Base-by-base conservation (phyloP, 169 alveolate species). In the Cystoisospora suis region DNA sequence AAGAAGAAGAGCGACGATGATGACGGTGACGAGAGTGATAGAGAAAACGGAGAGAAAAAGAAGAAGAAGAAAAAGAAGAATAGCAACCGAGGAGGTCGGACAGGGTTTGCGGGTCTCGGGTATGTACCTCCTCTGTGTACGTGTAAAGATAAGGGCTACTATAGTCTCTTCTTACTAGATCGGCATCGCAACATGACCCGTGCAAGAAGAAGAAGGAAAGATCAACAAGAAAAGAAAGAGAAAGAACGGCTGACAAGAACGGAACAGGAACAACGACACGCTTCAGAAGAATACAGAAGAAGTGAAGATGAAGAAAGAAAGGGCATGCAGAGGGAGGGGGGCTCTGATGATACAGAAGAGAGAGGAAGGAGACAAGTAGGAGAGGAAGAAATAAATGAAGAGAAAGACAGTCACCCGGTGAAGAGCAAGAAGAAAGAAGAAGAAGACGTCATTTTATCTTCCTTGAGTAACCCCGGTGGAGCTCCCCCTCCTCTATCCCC, bases 101-200 rank as follows among this genome's bases (percentile, higher is more conserved):
- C 44, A 44, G 44, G 34, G 77, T 72, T 72, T 36, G 83, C 83
- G 36, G 83, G 83, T 34, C 12, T 72, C 34, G 83, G 83, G 53
- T 72, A 3, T 38, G 83, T 72, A n/a, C 83, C 83, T 5, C 42
- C 83, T 27, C 83, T 72, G 9, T 72, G 83, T 56, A 72, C 83
- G 36, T 72, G 83, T 34, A 1, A 2, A 1, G 58, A 34, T 20
- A 34, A 9, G 53, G 23, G 32, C 46, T 38, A 12, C 36, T 72
- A 23, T 56, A 34, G 20, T 46, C 56, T 38, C 83, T 72, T 46
- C 58, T 34, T 72, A 34, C 83, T 38, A 34, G 32, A 72, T 46
- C 15, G 56, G 45, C 83, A 72, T 56, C 56, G 56, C 9, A 53
- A 15, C 58, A 20, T 72, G 36, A 17, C 4, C 38, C 49, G 56